Evolutionary conservation across 768 basidiomycete species (phyloP).

Genomic region (Russula sp.): DNA sequence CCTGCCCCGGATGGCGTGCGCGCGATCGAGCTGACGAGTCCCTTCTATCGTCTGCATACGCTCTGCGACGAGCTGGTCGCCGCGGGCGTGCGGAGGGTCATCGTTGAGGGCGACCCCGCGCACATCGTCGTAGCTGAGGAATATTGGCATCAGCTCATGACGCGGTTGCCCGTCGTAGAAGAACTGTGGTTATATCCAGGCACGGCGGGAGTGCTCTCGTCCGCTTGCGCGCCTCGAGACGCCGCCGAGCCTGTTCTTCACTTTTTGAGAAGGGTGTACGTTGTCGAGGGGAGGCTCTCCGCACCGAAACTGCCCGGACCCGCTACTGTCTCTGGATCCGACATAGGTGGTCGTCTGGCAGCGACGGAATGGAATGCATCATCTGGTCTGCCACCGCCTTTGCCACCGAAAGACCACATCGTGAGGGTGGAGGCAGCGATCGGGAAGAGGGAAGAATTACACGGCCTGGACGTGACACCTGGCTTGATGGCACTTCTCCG

Average conservation of each 20-base stretch:
- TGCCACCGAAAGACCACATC: background rate
- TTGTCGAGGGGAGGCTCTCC: background rate
- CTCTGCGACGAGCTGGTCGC: constrained; percentile 8
- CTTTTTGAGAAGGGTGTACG: constrained; percentile 1
- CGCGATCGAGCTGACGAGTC: constrained; percentile 2
- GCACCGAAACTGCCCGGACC: background rate
- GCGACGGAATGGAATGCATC: background rate
- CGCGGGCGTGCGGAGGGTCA: background rate
- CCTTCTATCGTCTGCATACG: constrained; percentile 1
- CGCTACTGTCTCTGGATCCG: background rate
- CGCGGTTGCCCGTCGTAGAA: background rate
- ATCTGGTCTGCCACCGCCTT: background rate
- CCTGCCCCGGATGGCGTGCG: background rate
- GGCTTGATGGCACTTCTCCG: constrained; percentile 5
- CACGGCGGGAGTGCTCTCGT: constrained; percentile 1
- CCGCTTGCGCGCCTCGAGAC: background rate
- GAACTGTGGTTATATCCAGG: constrained; percentile 8
- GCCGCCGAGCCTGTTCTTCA: background rate
- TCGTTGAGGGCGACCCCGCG: background rate
- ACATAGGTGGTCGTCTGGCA: background rate
- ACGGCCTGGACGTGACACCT: background rate
- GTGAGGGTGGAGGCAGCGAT: background rate
- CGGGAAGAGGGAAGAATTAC: background rate
- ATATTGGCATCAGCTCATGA: constrained; percentile 9
- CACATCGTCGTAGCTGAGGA: background rate